These are phyloP conservation scores for Lactarius tabidus DNA, from an alignment of 768 basidiomycete genomes.

Conservation along the genomic window DNA sequence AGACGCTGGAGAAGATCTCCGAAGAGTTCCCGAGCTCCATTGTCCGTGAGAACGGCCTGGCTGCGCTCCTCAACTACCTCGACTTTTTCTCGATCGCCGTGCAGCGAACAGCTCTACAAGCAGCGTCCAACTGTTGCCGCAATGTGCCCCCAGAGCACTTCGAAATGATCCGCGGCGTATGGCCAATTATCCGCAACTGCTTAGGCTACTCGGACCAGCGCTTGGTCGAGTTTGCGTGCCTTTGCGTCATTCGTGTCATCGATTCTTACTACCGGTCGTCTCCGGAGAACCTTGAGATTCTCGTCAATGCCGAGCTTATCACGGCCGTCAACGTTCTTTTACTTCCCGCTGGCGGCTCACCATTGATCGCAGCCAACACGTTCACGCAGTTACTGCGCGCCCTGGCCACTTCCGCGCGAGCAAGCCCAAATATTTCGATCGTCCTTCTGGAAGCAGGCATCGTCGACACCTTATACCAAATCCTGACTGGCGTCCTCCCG, in stretches of 20 bases:
- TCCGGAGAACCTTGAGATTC: conserved; percentile 78
- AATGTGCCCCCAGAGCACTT: conserved; percentile 89
- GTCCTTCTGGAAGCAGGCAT: conserved; percentile 88
- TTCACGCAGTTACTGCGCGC: conserved; percentile 86
- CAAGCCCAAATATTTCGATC: conserved; percentile 83
- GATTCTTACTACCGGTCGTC: conserved; percentile 87
- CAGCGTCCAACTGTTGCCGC: conserved; percentile 95
- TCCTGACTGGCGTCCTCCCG: conserved; percentile 90
- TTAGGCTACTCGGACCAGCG: conserved; percentile 90
- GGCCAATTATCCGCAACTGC: conserved; percentile 91
- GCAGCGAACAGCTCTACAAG: conserved; percentile 93
- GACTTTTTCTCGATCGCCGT: conserved; percentile 99
- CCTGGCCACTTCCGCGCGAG: conserved; percentile 80
- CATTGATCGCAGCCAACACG: conserved; percentile 79
- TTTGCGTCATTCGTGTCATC: conserved; percentile 90
- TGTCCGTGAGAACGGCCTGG: conserved; percentile 91
- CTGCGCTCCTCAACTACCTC: conserved; percentile 89
- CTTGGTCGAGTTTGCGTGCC: conserved; percentile 94
- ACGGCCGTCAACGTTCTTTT: conserved; percentile 82
- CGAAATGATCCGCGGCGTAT: conserved; percentile 81
- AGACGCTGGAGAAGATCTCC: conserved; percentile 98
- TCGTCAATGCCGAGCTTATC: conserved; percentile 77
- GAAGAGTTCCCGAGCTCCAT: conserved; percentile 96
- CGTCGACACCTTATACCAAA: conserved; percentile 89
- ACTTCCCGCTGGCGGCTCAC: conserved; percentile 80